phyloP scores from a whole-genome alignment of 2,329 filamentous ascomycete genomes.

The Aspergillus sojae region DNA sequence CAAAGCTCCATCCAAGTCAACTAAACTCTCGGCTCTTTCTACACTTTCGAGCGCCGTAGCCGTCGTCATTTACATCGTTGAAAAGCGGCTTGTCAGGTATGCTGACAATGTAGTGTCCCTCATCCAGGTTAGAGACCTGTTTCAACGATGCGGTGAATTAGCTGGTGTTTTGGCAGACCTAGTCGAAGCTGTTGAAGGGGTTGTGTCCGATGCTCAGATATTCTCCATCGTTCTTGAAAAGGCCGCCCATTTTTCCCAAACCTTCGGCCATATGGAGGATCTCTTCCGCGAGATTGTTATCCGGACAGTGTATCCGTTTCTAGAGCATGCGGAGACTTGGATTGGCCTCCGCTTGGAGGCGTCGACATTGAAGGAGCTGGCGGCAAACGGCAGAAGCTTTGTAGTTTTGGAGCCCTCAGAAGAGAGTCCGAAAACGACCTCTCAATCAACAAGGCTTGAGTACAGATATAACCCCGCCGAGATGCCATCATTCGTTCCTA shows the following conservation, averaged over 20 bases:
- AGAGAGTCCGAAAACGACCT: constrained; percentile 60
- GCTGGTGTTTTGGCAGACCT: constrained; percentile 40
- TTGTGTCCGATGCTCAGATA: constrained; percentile 60
- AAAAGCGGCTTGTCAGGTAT: constrained; percentile 35
- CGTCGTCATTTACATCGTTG: constrained; percentile 41
- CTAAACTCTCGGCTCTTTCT: constrained; percentile 35
- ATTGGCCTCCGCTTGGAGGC: constrained; percentile 67
- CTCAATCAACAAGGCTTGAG: constrained; percentile 64
- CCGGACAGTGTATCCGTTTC: constrained; percentile 66
- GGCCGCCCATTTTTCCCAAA: constrained; percentile 66
- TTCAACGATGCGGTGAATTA: constrained; percentile 41
- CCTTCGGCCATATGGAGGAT: constrained; percentile 61
- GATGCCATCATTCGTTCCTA: constrained; percentile 72
- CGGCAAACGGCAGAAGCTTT: constrained; percentile 59
- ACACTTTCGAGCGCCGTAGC: constrained; percentile 38
- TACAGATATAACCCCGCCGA: constrained; percentile 55
- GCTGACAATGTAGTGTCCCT: constrained; percentile 34
- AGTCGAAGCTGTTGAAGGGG: constrained; percentile 50
- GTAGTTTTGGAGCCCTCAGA: constrained; percentile 63
- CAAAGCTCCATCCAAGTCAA: constrained; percentile 28
- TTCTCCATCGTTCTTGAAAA: constrained; percentile 65
- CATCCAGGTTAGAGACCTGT: constrained; percentile 42
- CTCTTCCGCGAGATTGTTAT: constrained; percentile 69
- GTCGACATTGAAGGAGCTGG: constrained; percentile 53
- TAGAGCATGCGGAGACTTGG: constrained; percentile 72